phyloP scores from a whole-genome alignment of 2,329 filamentous ascomycete species.

The Neonectria coccinea region DNA sequence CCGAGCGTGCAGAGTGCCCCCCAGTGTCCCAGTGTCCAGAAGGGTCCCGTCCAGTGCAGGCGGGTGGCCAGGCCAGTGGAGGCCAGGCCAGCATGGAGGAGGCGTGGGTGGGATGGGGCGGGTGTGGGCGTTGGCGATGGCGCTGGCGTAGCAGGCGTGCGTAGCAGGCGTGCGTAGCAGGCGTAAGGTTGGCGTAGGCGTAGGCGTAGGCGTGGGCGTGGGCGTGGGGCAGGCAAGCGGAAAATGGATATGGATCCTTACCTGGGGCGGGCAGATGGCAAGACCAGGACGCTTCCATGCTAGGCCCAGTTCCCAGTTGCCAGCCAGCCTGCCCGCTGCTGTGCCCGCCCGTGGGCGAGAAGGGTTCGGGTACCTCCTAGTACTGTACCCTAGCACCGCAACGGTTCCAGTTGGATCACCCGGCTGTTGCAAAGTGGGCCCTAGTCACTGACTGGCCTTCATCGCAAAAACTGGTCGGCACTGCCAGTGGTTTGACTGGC shows the following conservation, averaged over 20 bases:
- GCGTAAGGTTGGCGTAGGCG: not conserved
- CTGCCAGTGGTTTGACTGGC: conserved; percentile 1
- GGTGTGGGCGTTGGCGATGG: conserved; percentile 9
- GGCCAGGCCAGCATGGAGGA: conserved; percentile 16
- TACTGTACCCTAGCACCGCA: not conserved
- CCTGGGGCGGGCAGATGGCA: conserved; percentile 4
- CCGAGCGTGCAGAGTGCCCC: not conserved
- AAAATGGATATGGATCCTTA: conserved; percentile 17
- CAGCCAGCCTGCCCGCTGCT: no score
- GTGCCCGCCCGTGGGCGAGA: not conserved
- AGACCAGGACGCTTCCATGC: not conserved
- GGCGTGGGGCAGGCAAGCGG: conserved; percentile 17
- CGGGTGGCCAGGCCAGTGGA: conserved; percentile 2
- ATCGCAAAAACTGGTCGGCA: not conserved
- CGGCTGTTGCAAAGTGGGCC: conserved; percentile 3
- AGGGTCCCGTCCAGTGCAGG: not conserved
- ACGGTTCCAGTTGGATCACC: not conserved
- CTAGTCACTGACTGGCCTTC: no score
- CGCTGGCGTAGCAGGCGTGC: conserved; percentile 12
- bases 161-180: no score
- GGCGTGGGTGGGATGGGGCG: conserved; percentile 11
- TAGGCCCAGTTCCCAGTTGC: not conserved
- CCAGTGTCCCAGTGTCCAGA: not conserved
- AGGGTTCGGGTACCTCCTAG: not conserved
- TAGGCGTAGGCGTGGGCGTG: conserved; percentile 3